Conservation (phyloP, 345 rosid genomes). For the Aegle marmelos region DNA sequence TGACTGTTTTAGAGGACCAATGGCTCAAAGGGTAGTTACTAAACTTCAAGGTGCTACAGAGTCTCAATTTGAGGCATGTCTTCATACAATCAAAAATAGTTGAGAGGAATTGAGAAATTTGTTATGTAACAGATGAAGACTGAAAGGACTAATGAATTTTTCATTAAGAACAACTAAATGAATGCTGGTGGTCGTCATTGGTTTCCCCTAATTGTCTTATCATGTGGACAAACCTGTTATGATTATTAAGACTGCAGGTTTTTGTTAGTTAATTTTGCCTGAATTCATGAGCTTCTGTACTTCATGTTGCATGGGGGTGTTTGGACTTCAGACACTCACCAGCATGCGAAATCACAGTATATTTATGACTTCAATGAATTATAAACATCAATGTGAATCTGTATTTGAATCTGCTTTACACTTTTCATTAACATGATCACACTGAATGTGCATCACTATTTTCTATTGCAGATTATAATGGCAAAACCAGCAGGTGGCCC, state of each 20-base stretch:
- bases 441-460: constrained; percentile 1
- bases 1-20: not conserved
- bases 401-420: not conserved
- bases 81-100: not conserved
- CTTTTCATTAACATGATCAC: not conserved
- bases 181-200: not conserved
- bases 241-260: not conserved
- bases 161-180: not conserved
- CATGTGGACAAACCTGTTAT: not conserved
- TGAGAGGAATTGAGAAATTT: not conserved
- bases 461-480: constrained; percentile 76
- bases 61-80: not conserved
- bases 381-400: not conserved
- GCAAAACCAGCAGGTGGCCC: constrained; percentile 97
- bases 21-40: not conserved
- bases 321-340: not conserved
- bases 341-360: not conserved
- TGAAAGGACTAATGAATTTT: not conserved
- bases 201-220: not conserved
- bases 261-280: not conserved
- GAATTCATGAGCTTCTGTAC: not conserved
- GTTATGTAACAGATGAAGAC: not conserved
- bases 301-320: not conserved
- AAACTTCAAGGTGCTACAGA: not conserved
- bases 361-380: not conserved